Evolutionary conservation across 2,329 filamentous ascomycete species (phyloP), one percentile per base, ranked within the genome.

Genomic region (Pseudopithomyces chartarum): DNA sequence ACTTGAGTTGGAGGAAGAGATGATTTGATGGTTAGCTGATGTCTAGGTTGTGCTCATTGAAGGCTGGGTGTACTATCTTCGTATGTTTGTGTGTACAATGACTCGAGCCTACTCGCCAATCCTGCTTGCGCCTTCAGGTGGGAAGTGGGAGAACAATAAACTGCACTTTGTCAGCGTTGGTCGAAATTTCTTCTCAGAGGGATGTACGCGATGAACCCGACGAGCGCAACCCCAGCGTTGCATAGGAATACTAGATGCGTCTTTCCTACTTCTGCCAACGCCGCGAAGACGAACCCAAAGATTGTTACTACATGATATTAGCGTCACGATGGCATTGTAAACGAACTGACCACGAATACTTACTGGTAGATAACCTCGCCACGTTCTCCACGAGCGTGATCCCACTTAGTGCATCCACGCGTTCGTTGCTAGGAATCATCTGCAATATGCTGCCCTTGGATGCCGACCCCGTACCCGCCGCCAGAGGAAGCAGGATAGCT

Each of bases 371-470:
- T 1, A 91, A 73, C 22, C 84, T 79, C 0, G 87, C 88, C 32
- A 90, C 81, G 60, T 89, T 90, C 66, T 91, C 89, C 0, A 91
- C 84, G 0, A 91, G 76, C 0, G 87, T 90, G 12, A 91, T 86
- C 0, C 86, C 87, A 38, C 87, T 86, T 2, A 91, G 76, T 0
- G 89, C 88, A 65, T 91, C 88, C 0, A 84, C 81, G 0, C 88
- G 81, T 54, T 88, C 83, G 0, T 80, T 80, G 1, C 84, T 79
- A 0, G 86, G 78, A 43, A 87, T 87, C 87, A 91, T 88, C 55
- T 89, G 84, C 0, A 89, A 83, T 57, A 91, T 90, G n/a, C 88
- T 86, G 0, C 88, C 89, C 62, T 91, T 91, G 1, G 87, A 87
- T 0, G 88, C 87, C 0, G 87, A 83, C 0, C 87, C 88, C 0